Evolutionary conservation across 2,329 filamentous ascomycete genomes (phyloP).

Genomic region (Aspergillus caelatus): DNA sequence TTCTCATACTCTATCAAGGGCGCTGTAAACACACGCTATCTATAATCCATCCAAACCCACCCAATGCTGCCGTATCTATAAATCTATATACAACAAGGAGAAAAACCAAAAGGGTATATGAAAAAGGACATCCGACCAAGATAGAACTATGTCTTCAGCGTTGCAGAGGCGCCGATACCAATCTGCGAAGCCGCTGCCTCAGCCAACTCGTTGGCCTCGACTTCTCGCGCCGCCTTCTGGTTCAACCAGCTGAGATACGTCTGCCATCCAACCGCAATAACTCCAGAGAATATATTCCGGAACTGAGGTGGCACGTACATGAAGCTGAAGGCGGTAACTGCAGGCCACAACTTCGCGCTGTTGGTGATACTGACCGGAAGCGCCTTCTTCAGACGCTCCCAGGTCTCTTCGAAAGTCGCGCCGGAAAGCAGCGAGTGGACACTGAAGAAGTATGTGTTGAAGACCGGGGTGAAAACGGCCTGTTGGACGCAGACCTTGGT

Average conservation of each 20-base stretch:
- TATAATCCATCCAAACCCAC: background rate
- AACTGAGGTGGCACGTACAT: conserved; percentile 80
- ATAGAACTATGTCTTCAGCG: conserved; percentile 18
- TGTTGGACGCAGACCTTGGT: conserved; percentile 84
- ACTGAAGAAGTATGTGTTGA: conserved; percentile 82
- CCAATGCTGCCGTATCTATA: background rate
- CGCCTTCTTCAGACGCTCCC: conserved; percentile 72
- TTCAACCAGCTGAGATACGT: conserved; percentile 85
- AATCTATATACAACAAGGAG: background rate
- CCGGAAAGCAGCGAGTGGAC: conserved; percentile 76
- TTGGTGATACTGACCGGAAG: conserved; percentile 78
- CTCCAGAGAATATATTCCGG: conserved; percentile 75
- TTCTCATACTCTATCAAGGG: background rate
- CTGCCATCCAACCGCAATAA: conserved; percentile 87
- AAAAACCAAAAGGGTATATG: conserved; percentile 1
- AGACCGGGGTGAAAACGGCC: conserved; percentile 75
- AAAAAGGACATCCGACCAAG: background rate
- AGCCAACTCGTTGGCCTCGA: conserved; percentile 40
- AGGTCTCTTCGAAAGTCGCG: conserved; percentile 64
- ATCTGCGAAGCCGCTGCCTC: conserved; percentile 18
- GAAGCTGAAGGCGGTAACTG: conserved; percentile 83
- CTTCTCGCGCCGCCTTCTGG: conserved; percentile 66
- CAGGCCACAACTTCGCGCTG: conserved; percentile 85
- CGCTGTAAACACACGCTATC: conserved; percentile 1
- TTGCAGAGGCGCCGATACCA: conserved; percentile 13